Evolutionary conservation across 192 early-diverging fungal species (phyloP).

Genomic region (Coemansia javaensis): DNA sequence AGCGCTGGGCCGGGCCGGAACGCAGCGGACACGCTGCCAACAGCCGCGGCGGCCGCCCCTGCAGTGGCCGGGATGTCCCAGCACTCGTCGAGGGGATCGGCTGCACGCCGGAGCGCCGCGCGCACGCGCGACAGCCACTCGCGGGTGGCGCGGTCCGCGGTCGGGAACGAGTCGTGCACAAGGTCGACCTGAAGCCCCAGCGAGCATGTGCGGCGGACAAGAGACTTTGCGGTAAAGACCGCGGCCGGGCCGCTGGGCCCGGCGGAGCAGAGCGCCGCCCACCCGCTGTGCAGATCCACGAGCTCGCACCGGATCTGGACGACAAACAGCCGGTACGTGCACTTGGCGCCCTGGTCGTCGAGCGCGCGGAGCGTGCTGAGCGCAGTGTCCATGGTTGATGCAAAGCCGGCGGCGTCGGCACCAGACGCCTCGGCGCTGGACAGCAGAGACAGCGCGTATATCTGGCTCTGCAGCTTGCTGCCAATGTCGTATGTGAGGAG

Average conservation of each 20-base stretch:
- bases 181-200: slow-evolving; percentile 14
- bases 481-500: slow-evolving; percentile 14
- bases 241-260: slow-evolving; percentile 6
- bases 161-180: slow-evolving; percentile 6
- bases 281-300: slow-evolving; percentile 9
- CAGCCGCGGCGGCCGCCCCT: neutral
- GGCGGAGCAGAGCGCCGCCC: neutral
- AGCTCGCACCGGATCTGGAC: slow-evolving; percentile 32
- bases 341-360: slow-evolving; percentile 8
- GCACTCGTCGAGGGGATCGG: no score
- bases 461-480: slow-evolving; percentile 10
- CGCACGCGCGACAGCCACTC: slow-evolving; percentile 19
- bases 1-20: slow-evolving; percentile 30
- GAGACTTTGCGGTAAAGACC: slow-evolving; percentile 4
- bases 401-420: slow-evolving; percentile 6
- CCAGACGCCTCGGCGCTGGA: slow-evolving; percentile 23
- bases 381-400: slow-evolving; percentile 5
- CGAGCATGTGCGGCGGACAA: slow-evolving; percentile 3
- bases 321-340: slow-evolving; percentile 23
- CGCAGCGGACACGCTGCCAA: neutral
- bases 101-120: no score
- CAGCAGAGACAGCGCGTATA: slow-evolving; percentile 10
- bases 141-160: slow-evolving; percentile 11
- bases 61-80: neutral
- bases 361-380: slow-evolving; percentile 13